A percentile compares a stretch with the other conserved stretches of the same genome.
These are phyloP conservation scores for Plasmodiophora brassicae DNA, from an alignment of 208 protist species.

Conservation along the genomic window DNA sequence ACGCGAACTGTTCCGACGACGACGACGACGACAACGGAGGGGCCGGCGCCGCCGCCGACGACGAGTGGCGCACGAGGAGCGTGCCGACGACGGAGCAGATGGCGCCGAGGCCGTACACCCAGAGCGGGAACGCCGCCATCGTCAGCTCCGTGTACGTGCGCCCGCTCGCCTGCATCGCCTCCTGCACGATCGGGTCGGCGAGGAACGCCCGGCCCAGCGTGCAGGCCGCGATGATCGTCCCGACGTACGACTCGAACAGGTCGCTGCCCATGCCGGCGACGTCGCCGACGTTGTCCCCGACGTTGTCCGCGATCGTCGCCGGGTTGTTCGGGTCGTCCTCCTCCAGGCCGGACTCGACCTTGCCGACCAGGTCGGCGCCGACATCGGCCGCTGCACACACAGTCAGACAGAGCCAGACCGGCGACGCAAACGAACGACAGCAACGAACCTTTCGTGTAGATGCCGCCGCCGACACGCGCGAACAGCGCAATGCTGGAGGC, in stretches of 20 bases:
- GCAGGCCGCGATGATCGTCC: constrained; percentile 46
- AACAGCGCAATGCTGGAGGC: constrained; percentile 80
- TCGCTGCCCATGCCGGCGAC: constrained; percentile 82
- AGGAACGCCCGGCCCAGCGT: constrained; percentile 16
- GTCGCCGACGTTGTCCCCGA: constrained; percentile 88
- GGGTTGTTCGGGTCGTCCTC: constrained; percentile 89
- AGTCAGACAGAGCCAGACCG: background rate
- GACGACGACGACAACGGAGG: background rate
- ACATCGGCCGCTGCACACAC: constrained; percentile 73
- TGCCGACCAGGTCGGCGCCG: constrained; percentile 85
- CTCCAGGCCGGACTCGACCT: constrained; percentile 86
- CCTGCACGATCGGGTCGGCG: background rate
- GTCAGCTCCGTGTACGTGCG: no score
- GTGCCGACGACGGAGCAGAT: constrained; percentile 42
- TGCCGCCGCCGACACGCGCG: constrained; percentile 84
- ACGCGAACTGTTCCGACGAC: background rate
- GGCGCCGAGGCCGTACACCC: constrained; percentile 37
- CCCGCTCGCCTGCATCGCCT: background rate
- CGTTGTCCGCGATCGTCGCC: constrained; percentile 86
- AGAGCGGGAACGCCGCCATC: constrained; percentile 39
- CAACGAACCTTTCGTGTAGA: constrained; percentile 77
- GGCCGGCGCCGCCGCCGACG: background rate
- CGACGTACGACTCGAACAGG: constrained; percentile 88
- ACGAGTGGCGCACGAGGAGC: constrained; percentile 30
- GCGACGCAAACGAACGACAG: background rate